Percentiles rank a stretch among this genome's conserved stretches.
phyloP scores from a whole-genome alignment of 495 filamentous ascomycete species.

The Cercophora scortea region DNA sequence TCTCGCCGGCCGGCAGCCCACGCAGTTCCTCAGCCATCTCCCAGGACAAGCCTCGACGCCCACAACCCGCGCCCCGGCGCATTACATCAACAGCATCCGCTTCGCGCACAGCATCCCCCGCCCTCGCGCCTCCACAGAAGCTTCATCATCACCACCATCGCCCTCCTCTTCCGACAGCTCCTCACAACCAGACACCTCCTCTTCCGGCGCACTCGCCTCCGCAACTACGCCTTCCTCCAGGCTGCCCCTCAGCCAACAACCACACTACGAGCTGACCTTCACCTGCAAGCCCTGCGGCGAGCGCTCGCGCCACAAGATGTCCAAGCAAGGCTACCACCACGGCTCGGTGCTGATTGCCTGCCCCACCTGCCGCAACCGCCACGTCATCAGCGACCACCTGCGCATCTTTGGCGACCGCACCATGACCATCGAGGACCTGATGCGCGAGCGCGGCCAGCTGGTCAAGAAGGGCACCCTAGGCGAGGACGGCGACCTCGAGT shows the following conservation, averaged over 20 bases:
- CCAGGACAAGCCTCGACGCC: too few species aligned
- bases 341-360: slow-evolving; percentile 85
- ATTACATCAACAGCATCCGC: neutral
- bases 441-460: slow-evolving; percentile 55
- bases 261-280: slow-evolving; percentile 77
- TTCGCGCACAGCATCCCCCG: neutral
- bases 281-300: slow-evolving; percentile 81
- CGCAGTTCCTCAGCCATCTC: too few species aligned
- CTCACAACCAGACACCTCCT: neutral
- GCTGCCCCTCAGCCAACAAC: neutral
- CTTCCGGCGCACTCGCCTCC: neutral
- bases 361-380: slow-evolving; percentile 71
- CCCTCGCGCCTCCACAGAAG: neutral
- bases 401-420: slow-evolving; percentile 62
- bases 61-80: too few species aligned
- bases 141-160: neutral
- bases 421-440: slow-evolving; percentile 64
- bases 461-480: slow-evolving; percentile 54
- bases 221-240: neutral
- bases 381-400: slow-evolving; percentile 89
- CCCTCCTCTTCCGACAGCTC: neutral
- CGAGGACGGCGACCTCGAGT: slow-evolving; percentile 55
- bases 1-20: too few species aligned
- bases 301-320: slow-evolving; percentile 69
- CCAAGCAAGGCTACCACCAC: slow-evolving; percentile 88